phyloP scores from a whole-genome alignment of 2,329 filamentous ascomycete genomes.

The Tolypocladium guangdongense region DNA sequence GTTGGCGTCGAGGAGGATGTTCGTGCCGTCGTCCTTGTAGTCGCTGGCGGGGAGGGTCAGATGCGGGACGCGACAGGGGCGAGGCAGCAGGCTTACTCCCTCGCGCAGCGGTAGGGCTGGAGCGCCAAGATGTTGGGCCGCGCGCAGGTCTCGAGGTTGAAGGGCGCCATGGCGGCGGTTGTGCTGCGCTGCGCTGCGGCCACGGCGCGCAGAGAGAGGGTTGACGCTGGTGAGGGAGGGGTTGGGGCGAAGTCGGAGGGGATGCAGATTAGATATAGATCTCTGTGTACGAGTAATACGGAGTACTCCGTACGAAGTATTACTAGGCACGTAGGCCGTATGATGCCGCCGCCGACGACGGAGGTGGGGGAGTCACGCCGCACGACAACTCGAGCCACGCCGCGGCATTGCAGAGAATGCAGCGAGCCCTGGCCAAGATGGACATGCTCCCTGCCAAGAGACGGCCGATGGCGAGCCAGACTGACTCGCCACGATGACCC shows the following conservation, averaged over 20 bases:
- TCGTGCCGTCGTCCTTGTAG: slow-evolving; percentile 97
- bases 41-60: slow-evolving; percentile 46
- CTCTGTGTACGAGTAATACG: too few relatives aligned
- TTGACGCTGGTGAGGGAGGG: background rate
- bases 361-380: background rate
- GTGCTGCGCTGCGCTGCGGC: background rate
- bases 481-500: too few relatives aligned
- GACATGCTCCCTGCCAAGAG: too few relatives aligned
- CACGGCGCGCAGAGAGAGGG: background rate
- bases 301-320: too few relatives aligned
- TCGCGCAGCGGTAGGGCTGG: slow-evolving; percentile 69
- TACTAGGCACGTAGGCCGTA: too few relatives aligned
- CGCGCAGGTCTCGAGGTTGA: slow-evolving; percentile 64
- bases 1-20: slow-evolving; percentile 93
- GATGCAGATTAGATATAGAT: background rate
- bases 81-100: slow-evolving; percentile 52
- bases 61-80: background rate
- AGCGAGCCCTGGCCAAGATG: too few relatives aligned
- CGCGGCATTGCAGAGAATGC: too few relatives aligned
- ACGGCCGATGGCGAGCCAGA: too few relatives aligned
- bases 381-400: too few relatives aligned
- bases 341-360: background rate
- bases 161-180: slow-evolving; percentile 41
- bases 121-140: slow-evolving; percentile 67
- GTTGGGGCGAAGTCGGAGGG: background rate